Percentiles rank a stretch among this genome's conserved stretches.
These are phyloP conservation scores for Mycena alexandri DNA, from an alignment of 768 basidiomycete genomes.

Conservation along the genomic window DNA sequence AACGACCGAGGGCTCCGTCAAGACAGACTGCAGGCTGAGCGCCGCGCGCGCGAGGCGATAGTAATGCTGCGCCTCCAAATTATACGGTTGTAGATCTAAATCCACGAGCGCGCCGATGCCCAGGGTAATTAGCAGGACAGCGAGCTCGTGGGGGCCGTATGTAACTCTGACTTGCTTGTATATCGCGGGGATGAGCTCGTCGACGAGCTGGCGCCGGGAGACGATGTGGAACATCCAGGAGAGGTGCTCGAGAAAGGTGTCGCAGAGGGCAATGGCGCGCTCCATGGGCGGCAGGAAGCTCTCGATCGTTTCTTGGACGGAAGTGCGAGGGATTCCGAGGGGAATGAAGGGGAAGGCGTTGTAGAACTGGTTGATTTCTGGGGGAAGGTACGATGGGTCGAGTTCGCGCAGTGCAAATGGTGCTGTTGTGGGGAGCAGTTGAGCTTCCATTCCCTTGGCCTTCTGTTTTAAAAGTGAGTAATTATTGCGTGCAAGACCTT, in stretches of 20 bases:
- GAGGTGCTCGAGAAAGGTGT: slow-evolving; percentile 61
- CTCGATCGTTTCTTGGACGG: slow-evolving; percentile 58
- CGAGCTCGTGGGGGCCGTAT: slow-evolving; percentile 65
- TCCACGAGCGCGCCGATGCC: slow-evolving; percentile 65
- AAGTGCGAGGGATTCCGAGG: slow-evolving; percentile 46
- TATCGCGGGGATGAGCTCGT: slow-evolving; percentile 60
- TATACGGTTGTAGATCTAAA: slow-evolving; percentile 59
- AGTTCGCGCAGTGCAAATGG: slow-evolving; percentile 49
- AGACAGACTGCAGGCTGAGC: slow-evolving; percentile 58
- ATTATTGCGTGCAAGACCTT: slow-evolving; percentile 11
- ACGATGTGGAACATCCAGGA: slow-evolving; percentile 67
- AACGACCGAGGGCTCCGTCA: slow-evolving; percentile 58
- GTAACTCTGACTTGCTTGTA: slow-evolving; percentile 53
- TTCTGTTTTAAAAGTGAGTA: slow-evolving; percentile 35
- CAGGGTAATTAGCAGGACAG: slow-evolving; percentile 60
- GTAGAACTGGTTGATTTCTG: slow-evolving; percentile 58
- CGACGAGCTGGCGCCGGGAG: slow-evolving; percentile 58
- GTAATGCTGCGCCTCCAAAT: slow-evolving; percentile 66
- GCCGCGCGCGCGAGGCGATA: slow-evolving; percentile 62
- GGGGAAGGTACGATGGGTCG: slow-evolving; percentile 59
- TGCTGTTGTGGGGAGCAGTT: slow-evolving; percentile 31
- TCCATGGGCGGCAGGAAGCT: slow-evolving; percentile 59
- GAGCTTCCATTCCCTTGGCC: slow-evolving; percentile 43
- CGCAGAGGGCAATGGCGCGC: slow-evolving; percentile 57
- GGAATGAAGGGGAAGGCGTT: slow-evolving; percentile 62